phyloP scores from a whole-genome alignment of 192 early-diverging fungal genomes.

The Coemansia sp. region DNA sequence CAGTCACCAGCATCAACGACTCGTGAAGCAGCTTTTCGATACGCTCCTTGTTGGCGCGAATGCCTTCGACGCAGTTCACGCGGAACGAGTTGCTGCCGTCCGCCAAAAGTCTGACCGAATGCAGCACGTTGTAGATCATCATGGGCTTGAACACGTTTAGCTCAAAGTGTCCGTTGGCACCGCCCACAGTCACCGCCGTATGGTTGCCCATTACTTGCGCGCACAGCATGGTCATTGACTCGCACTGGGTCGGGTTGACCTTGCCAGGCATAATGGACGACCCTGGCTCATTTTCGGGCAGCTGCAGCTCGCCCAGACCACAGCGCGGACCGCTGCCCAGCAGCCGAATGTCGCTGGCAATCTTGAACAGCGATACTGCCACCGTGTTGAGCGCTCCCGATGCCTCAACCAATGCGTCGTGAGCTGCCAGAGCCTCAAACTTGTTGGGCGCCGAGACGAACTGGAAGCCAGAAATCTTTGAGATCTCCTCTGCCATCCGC shows the following conservation, averaged over 20 bases:
- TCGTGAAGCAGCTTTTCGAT: constrained; percentile 87
- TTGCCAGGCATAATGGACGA: constrained; percentile 99
- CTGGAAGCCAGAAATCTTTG: constrained; percentile 80
- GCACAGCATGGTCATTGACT: constrained; percentile 99
- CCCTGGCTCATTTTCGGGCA: constrained; percentile 99
- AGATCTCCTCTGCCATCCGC: constrained; percentile 85
- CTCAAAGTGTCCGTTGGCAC: constrained; percentile 98
- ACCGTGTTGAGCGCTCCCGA: constrained; percentile 92
- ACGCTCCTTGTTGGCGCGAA: constrained; percentile 87
- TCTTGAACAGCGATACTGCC: constrained; percentile 97
- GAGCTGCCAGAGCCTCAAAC: constrained; percentile 98
- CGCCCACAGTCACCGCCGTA: constrained; percentile 86
- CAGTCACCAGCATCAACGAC: constrained; percentile 97
- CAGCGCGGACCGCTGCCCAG: constrained; percentile 97
- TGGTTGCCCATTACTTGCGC: constrained; percentile 99
- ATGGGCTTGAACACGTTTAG: constrained; percentile 99
- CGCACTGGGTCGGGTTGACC: constrained; percentile 99
- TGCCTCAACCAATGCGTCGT: constrained; percentile 97
- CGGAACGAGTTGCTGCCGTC: constrained; percentile 92
- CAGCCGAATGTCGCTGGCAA: constrained; percentile 97
- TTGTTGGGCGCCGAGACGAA: constrained; percentile 99
- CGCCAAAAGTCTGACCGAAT: constrained; percentile 83
- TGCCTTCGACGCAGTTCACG: constrained; percentile 93
- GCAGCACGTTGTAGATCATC: constrained; percentile 96
- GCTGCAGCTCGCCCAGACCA: constrained; percentile 91